Evolutionary conservation across 768 basidiomycete genomes (phyloP).

Genomic region (Kwoniella sp.): DNA sequence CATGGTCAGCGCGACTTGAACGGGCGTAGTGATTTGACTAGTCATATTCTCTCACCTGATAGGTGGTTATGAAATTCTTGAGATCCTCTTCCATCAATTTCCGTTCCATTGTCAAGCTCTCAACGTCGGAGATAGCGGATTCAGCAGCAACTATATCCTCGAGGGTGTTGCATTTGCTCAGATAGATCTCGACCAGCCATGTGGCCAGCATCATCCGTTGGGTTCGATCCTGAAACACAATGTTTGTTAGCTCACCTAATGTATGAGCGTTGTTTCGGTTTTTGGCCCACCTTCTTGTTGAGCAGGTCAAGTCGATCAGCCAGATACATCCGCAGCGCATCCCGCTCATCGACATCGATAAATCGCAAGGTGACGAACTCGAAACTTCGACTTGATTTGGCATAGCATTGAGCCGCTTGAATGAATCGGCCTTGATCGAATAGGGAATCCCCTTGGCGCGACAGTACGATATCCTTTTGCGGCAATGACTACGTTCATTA

Average conservation of each 20-base stretch:
- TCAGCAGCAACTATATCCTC: slow-evolving; percentile 93
- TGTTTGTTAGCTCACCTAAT: no score
- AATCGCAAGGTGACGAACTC: slow-evolving; percentile 92
- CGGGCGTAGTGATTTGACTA: neutral
- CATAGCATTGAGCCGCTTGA: slow-evolving; percentile 87
- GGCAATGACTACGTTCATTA: slow-evolving; percentile 57
- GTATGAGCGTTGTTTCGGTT: neutral
- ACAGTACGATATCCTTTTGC: slow-evolving; percentile 83
- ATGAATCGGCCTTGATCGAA: slow-evolving; percentile 82
- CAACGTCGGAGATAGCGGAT: slow-evolving; percentile 68
- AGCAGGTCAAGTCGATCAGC: slow-evolving; percentile 83
- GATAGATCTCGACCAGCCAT: slow-evolving; percentile 96
- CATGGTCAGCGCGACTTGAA: slow-evolving; percentile 5
- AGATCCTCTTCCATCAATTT: slow-evolving; percentile 88
- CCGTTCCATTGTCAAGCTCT: slow-evolving; percentile 79
- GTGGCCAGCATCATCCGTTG: slow-evolving; percentile 97
- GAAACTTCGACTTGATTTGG: slow-evolving; percentile 76
- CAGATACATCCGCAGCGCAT: slow-evolving; percentile 86
- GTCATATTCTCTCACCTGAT: slow-evolving; percentile 68
- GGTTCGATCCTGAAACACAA: slow-evolving; percentile 71
- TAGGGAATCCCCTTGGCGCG: slow-evolving; percentile 76
- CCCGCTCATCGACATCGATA: slow-evolving; percentile 83
- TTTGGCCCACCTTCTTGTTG: slow-evolving; percentile 69
- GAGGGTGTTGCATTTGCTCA: slow-evolving; percentile 92
- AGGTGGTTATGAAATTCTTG: slow-evolving; percentile 87